Base-by-base conservation (phyloP, 306 rosid genomes). In the Quercus gilva region DNA sequence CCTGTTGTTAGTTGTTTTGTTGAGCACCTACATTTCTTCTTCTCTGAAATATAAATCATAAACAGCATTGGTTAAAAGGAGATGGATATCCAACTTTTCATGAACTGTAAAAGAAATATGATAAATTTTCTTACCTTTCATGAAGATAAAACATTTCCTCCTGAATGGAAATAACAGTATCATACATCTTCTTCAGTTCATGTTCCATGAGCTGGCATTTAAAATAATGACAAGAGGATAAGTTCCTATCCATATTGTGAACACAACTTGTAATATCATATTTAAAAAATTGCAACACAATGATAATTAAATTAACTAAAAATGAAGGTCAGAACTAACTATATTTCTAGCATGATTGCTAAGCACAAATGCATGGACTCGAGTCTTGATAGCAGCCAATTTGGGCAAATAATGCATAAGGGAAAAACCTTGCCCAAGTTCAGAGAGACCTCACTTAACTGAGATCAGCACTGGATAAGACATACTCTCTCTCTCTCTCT, bases 21-120 rank as follows among this genome's bases (percentile, higher is more conserved):
- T 95, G 33, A 95, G 94, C 64, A 85, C 97, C 81, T 95, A 97
- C 99, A 95, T 95, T 80, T 93, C 94, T 80, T 89, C 94, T 79
- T 95, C 99, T 86, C 97, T 95, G 91, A 60, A 79, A 87, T 51
- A 25, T 19, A 2, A 33, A 49, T 28, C 33, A 78, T 3, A 19
- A 35, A 5, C 23, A 49, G 4, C 8, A 12, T 5, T 29, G 11
- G 53, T 51, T 74, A 9, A 60, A 75, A 13, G 13, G 17, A 19
- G n/a, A 28, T 56, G 49, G 5, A 37, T 21, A 45, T 43, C 60
- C 20, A 59, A 35, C 65, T 14, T 61, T 28, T 37, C 45, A 51
- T 31, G 43, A 8, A 67, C 37, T 5, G 23, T 49, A 60, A 28
- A 52, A 71, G 63, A 33, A 33, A 79, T 73, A 11, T 0, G 0